A percentile compares a stretch with the other conserved stretches of the same genome.
phyloP scores from a whole-genome alignment of 148 eudicot species.

The Camellia granthamiana region DNA sequence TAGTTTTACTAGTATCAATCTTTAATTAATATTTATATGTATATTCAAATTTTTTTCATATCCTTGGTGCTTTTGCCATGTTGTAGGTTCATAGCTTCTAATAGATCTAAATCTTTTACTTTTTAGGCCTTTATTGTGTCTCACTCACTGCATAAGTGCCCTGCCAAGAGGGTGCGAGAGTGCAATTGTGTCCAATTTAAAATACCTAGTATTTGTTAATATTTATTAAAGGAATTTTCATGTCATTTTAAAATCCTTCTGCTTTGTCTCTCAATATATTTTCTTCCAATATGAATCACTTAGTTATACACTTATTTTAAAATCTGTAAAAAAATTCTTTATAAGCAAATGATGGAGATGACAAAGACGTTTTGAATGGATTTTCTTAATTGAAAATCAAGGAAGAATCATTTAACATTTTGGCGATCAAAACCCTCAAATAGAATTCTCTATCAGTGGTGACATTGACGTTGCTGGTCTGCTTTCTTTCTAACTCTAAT shows the following conservation, averaged over 20 bases:
- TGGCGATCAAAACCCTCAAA: background rate
- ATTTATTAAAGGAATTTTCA: background rate
- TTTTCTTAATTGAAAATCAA: background rate
- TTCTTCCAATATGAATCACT: background rate
- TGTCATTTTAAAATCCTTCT: background rate
- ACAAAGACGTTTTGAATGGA: background rate
- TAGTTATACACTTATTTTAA: background rate
- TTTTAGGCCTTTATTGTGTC: no score
- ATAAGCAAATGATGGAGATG: background rate
- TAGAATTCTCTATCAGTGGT: no score
- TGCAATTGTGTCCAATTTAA: background rate
- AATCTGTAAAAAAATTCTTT: background rate
- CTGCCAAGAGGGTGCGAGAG: background rate
- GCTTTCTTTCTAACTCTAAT: no score
- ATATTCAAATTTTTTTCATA: background rate
- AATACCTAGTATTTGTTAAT: background rate
- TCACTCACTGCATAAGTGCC: no score
- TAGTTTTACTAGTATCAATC: background rate
- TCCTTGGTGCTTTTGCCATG: background rate
- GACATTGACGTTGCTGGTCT: background rate
- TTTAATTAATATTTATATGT: background rate
- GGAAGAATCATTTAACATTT: background rate
- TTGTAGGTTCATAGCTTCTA: background rate
- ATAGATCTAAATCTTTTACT: background rate
- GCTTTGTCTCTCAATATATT: background rate